These are phyloP conservation scores for Chalciporus piperatoides DNA, from an alignment of 1,284 basidiomycete species.

Conservation along the genomic window DNA sequence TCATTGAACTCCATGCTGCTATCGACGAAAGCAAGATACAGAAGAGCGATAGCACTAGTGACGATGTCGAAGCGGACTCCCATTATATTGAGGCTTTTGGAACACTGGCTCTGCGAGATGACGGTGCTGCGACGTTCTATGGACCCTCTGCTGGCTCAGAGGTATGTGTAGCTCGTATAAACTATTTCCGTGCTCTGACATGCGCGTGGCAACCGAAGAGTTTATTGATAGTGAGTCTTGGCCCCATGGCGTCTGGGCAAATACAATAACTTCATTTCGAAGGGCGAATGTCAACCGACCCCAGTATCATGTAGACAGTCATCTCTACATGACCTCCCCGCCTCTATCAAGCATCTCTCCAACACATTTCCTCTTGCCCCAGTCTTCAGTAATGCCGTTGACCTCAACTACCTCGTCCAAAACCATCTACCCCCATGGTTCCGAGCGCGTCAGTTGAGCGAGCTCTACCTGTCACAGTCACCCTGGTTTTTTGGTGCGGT, in stretches of 20 bases:
- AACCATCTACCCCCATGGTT: conserved; percentile 54
- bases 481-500: conserved; percentile 76
- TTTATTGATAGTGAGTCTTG: conserved; percentile 47
- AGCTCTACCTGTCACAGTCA: conserved; percentile 66
- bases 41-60: conserved; percentile 1
- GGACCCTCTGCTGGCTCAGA: conserved; percentile 63
- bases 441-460: conserved; percentile 52
- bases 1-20: conserved; percentile 57
- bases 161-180: conserved; percentile 35
- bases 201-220: conserved; percentile 33
- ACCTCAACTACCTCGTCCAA: conserved; percentile 45
- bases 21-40: conserved; percentile 35
- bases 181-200: background rate
- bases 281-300: conserved; percentile 22
- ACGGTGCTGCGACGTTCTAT: conserved; percentile 62
- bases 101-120: conserved; percentile 58
- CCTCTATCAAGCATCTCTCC: conserved; percentile 43
- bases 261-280: conserved; percentile 5
- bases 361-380: conserved; percentile 52
- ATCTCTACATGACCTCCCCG: conserved; percentile 22
- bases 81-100: conserved; percentile 59
- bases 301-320: conserved; percentile 1
- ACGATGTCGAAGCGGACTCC: conserved; percentile 42
- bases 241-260: background rate
- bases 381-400: conserved; percentile 32